Conservation (phyloP, 2,329 filamentous ascomycete species). For the Plectosphaerella plurivora region DNA sequence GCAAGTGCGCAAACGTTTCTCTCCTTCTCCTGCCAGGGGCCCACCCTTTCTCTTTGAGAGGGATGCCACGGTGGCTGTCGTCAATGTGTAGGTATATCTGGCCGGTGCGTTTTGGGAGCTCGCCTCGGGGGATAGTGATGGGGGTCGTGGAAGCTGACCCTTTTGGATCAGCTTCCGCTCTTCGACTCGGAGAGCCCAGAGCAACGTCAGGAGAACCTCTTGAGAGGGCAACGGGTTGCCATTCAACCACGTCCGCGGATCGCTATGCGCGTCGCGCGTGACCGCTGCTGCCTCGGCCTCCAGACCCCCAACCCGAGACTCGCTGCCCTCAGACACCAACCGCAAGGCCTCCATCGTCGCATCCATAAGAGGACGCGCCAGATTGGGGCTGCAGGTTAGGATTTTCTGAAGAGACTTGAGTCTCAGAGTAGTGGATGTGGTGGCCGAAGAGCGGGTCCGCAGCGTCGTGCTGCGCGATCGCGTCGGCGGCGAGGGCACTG, state of each 20-base stretch:
- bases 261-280: slow-evolving; percentile 30
- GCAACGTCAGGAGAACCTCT: slow-evolving; percentile 42
- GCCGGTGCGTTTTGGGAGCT: slow-evolving; percentile 1
- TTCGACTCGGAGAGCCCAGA: slow-evolving; percentile 41
- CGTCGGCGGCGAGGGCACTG: slow-evolving; percentile 37
- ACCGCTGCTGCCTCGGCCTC: slow-evolving; percentile 23
- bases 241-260: slow-evolving; percentile 30
- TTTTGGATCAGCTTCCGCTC: slow-evolving; percentile 25
- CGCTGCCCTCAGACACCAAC: slow-evolving; percentile 59
- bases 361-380: slow-evolving; percentile 71
- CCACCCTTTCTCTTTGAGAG: background rate
- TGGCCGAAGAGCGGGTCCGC: slow-evolving; percentile 47
- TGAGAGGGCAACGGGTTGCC: slow-evolving; percentile 37
- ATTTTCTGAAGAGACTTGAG: slow-evolving; percentile 59
- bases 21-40: background rate
- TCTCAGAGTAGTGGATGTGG: slow-evolving; percentile 54
- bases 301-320: slow-evolving; percentile 38
- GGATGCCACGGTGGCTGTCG: slow-evolving; percentile 2
- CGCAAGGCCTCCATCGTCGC: slow-evolving; percentile 71
- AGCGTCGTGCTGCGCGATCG: slow-evolving; percentile 43
- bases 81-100: slow-evolving; percentile 3
- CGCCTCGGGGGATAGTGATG: background rate
- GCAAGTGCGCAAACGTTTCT: slow-evolving; percentile 1
- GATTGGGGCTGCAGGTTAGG: slow-evolving; percentile 67
- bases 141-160: background rate